Evolutionary conservation across 441 rosid genomes (phyloP), one percentile per base, ranked within the genome.

Genomic region (Isatis lusitanica): DNA sequence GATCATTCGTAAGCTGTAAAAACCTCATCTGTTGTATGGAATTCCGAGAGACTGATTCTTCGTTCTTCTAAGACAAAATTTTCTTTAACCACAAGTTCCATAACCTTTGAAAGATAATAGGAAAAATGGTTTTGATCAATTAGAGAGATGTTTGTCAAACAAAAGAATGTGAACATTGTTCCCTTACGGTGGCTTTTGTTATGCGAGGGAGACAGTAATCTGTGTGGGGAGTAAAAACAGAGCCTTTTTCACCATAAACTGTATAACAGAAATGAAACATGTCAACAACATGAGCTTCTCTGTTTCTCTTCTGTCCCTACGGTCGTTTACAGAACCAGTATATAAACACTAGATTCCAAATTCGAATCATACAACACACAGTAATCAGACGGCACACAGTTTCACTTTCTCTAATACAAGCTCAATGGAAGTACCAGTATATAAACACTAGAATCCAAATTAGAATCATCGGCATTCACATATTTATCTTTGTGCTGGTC

Each of bases 171-270:
- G 63, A 31, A 59, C 1, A 55, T 73, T 9, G 21, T 55, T 24
- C 65, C 44, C 96, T 85, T 80, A 93, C 97, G 48, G 94, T 86
- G 60, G 93, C 90, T 83, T 92, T 82, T 36, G 96, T 93, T 74
- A 91, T 88, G 42, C 98, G 96, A 38, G 98, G 96, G 69, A 91
- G 98, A 82, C 98, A 93, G 80, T 85, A 91, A 83, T 93, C 97
- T 53, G 97, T 93, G 59, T 90, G 94, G 59, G 98, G 97, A n/a
- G 94, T 91, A 70, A 83, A 77, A 71, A 93, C 96, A 40, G 84
- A 80, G 16, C 94, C 91, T 82, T 88, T 93, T 93, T 93, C 66
- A 93, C 94, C 82, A 91, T 61, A 59, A 93, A 91, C 97, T 93
- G 86, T 71, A 66, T 42, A 2, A 12, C 17, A 77, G 1, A 15